A percentile compares a stretch with the other conserved stretches of the same genome.
phyloP scores from a whole-genome alignment of 1,284 basidiomycete genomes.

The Phaffia rhodozyma region DNA sequence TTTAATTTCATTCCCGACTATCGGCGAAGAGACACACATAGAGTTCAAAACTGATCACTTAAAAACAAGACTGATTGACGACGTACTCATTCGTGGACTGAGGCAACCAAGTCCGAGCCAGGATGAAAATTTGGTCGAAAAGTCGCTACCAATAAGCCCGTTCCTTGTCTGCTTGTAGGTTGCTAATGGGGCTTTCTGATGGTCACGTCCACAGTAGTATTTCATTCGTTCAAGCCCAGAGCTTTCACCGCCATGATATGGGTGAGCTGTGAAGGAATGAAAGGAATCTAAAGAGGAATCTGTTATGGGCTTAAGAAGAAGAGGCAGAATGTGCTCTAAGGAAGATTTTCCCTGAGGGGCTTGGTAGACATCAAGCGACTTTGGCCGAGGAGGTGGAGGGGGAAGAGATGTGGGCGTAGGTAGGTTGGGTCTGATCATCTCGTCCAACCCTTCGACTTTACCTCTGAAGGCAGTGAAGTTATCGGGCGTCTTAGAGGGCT shows the following conservation, averaged over 20 bases:
- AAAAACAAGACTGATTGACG: no score
- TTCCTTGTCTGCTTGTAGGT: constrained; percentile 46
- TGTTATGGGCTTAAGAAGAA: constrained; percentile 27
- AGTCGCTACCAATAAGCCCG: constrained; percentile 42
- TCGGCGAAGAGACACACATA: no score
- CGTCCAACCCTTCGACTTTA: constrained; percentile 36
- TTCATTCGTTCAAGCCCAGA: constrained; percentile 35
- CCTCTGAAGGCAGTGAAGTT: constrained; percentile 42
- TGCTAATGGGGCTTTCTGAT: constrained; percentile 26
- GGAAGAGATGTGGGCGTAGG: constrained; percentile 22
- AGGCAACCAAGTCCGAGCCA: constrained; percentile 43
- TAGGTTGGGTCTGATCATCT: constrained; percentile 28
- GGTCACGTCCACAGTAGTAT: constrained; percentile 30
- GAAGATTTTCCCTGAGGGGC: constrained; percentile 18
- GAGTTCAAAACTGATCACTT: no score
- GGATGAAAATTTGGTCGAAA: constrained; percentile 44
- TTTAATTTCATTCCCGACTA: constrained; percentile 25
- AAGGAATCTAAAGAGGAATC: constrained; percentile 24
- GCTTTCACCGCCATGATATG: constrained; percentile 38
- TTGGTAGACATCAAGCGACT: constrained; percentile 1
- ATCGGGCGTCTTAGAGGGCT: constrained; percentile 35
- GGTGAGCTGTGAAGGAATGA: constrained; percentile 32
- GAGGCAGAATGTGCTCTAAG: constrained; percentile 21
- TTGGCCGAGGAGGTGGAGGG: constrained; percentile 24
- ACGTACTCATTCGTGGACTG: constrained; percentile 36